A percentile compares a stretch with the other conserved stretches of the same genome.
These are phyloP conservation scores for Butyriboletus loyo DNA, from an alignment of 768 basidiomycete genomes.

Conservation along the genomic window DNA sequence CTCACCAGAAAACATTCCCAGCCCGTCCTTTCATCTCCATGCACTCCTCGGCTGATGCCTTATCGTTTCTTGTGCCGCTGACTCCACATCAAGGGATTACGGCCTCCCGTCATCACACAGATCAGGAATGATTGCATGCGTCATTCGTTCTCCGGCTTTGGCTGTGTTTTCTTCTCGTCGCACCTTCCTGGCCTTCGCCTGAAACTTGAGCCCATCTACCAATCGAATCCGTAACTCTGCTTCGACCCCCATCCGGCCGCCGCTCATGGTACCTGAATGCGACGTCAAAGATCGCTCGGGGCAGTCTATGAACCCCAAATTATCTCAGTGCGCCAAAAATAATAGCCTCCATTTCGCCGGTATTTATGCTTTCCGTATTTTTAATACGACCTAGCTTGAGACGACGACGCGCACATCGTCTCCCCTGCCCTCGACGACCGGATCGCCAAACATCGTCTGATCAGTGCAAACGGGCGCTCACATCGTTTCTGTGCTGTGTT, in stretches of 20 bases:
- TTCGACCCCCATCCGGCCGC: slow-evolving; percentile 11
- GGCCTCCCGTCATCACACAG: slow-evolving; percentile 19
- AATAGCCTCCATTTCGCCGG: slow-evolving; percentile 21
- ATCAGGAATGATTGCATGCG: slow-evolving; percentile 13
- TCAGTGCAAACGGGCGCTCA: slow-evolving; percentile 7
- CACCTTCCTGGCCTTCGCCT: not conserved
- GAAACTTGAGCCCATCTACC: not conserved
- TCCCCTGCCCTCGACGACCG: not conserved
- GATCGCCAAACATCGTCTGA: not conserved
- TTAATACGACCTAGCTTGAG: not conserved
- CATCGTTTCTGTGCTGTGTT: slow-evolving; percentile 13
- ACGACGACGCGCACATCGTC: not conserved
- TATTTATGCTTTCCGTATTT: slow-evolving; percentile 28
- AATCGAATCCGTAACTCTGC: not conserved
- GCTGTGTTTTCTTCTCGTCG: slow-evolving; percentile 2
- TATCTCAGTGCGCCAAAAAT: slow-evolving; percentile 32
- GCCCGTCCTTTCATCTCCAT: slow-evolving; percentile 18
- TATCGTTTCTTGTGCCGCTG: slow-evolving; percentile 7
- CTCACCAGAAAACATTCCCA: no score
- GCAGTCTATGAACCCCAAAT: slow-evolving; percentile 16
- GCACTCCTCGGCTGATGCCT: slow-evolving; percentile 18
- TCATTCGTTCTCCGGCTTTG: not conserved
- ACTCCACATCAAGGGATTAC: slow-evolving; percentile 12
- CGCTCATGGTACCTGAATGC: slow-evolving; percentile 29
- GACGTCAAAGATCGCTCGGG: slow-evolving; percentile 23